Base-by-base conservation (phyloP, 164 flowering plant genomes). In the Berberis thunbergii region DNA sequence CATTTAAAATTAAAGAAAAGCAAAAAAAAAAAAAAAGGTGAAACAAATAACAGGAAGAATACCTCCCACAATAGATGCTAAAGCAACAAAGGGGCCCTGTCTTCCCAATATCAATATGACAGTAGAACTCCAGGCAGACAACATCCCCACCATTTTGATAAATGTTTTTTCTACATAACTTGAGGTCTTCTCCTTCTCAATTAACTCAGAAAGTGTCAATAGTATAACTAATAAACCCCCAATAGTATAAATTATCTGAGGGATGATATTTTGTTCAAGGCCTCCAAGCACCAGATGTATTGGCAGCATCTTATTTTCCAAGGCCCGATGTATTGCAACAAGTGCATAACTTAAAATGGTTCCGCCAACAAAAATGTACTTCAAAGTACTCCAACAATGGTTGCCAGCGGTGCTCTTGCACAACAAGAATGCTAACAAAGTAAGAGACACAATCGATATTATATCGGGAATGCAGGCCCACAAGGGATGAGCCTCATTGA, bases 81-180 rank as follows among this genome's bases (percentile, higher is more conserved):
- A 67, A 63, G 83, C 89, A 72, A 84, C 61, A 74, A 78, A 57
- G 39, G 97, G 72, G 42, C 99, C 99, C 76, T 91, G 97, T 71
- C 86, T 83, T 64, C 99, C 99, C 44, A 85, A 76, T 42, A 95
- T 66, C 58, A 91, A 41, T 59, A 95, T 81, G 62, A 91, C 61
- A 39, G 87, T 79, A 71, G 97, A 67, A 74, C 96, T 86, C 80
- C 87, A 91, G 9, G 83, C 73, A 65, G 86, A 84, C 75, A 91
- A 64, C 79, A 89, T 72, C 39, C 80, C 77, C 53, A 85, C 75
- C 63, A 86, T 74, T 72, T 77, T 81, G 46, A 65, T 59, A 56
- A 70, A 39, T 63, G 81, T 64, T 64, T 49, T 75, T 64, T 69
- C 76, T 62, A 43, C 61, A 66, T 64, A 66, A 67, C 73, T 66